Percentiles rank a stretch among this genome's conserved stretches.
Evolutionary conservation across 345 rosid species (phyloP).

Genomic region (Hevea brasiliensis): DNA sequence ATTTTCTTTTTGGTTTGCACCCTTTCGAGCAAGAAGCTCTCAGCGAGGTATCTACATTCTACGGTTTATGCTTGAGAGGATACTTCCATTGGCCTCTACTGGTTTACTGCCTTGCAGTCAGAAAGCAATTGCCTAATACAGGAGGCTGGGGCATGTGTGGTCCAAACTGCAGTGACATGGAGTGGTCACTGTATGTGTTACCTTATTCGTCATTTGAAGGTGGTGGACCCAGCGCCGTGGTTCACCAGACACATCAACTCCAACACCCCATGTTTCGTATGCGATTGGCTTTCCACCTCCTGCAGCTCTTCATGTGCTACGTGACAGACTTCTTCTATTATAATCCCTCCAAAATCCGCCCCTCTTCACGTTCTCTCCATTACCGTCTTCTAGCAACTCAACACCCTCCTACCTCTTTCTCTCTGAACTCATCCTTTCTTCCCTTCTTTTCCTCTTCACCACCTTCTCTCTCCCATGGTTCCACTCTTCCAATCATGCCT

Average conservation of each 20-base stretch:
- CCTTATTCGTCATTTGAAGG: neutral
- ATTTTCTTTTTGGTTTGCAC: too few species aligned
- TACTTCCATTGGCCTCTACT: too few species aligned
- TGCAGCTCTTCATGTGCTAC: conserved; percentile 33
- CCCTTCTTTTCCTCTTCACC: neutral
- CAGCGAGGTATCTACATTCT: too few species aligned
- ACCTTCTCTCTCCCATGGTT: conserved; percentile 42
- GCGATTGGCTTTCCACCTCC: neutral
- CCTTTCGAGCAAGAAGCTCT: too few species aligned
- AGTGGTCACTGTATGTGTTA: neutral
- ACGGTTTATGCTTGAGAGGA: too few species aligned
- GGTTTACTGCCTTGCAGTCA: too few species aligned
- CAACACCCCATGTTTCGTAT: neutral
- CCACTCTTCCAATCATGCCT: conserved; percentile 38
- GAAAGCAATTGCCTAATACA: too few species aligned
- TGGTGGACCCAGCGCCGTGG: neutral
- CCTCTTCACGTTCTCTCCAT: neutral
- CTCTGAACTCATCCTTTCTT: neutral
- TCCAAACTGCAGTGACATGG: neutral
- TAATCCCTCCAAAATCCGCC: conserved; percentile 30
- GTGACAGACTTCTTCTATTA: conserved; percentile 27
- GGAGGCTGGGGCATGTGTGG: neutral
- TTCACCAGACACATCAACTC: neutral
- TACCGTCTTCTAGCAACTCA: neutral
- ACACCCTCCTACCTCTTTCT: neutral